Conservation (phyloP, 2,329 filamentous ascomycete genomes). For the Dothiorella sarmentorum region DNA sequence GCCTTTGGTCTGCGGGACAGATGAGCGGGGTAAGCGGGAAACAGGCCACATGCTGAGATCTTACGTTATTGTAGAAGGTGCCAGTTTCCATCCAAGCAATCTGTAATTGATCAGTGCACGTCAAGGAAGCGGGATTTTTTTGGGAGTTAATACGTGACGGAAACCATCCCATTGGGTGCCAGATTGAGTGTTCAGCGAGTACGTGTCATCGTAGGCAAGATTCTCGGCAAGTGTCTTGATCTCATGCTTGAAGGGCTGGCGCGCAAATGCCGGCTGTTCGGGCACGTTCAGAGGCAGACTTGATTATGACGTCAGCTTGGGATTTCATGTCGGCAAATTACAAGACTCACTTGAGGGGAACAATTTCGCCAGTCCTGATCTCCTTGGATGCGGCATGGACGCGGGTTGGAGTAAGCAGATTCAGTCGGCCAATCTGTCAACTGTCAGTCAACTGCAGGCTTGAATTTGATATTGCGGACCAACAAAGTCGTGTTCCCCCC, state of each 20-base stretch:
- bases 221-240: slow-evolving; percentile 45
- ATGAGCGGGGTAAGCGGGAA: background rate
- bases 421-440: slow-evolving; percentile 48
- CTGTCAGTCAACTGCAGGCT: background rate
- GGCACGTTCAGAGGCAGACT: slow-evolving; percentile 54
- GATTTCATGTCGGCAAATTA: slow-evolving; percentile 3
- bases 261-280: slow-evolving; percentile 50
- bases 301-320: background rate
- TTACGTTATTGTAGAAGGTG: slow-evolving; percentile 42
- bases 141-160: slow-evolving; percentile 30
- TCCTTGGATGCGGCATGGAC: slow-evolving; percentile 53
- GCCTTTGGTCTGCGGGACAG: slow-evolving; percentile 27
- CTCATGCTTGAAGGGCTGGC: slow-evolving; percentile 53
- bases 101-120: slow-evolving; percentile 15
- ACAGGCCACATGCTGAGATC: background rate
- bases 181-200: slow-evolving; percentile 43
- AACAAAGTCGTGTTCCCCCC: slow-evolving; percentile 55
- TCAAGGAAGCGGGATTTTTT: background rate
- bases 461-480: background rate
- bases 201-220: slow-evolving; percentile 42
- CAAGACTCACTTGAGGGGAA: slow-evolving; percentile 54
- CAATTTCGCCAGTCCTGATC: slow-evolving; percentile 54
- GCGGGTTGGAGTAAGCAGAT: slow-evolving; percentile 54
- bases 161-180: slow-evolving; percentile 48
- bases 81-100: slow-evolving; percentile 40